Base-by-base conservation (phyloP, 2,329 filamentous ascomycete species). In the Chaetomium olivaceum region DNA sequence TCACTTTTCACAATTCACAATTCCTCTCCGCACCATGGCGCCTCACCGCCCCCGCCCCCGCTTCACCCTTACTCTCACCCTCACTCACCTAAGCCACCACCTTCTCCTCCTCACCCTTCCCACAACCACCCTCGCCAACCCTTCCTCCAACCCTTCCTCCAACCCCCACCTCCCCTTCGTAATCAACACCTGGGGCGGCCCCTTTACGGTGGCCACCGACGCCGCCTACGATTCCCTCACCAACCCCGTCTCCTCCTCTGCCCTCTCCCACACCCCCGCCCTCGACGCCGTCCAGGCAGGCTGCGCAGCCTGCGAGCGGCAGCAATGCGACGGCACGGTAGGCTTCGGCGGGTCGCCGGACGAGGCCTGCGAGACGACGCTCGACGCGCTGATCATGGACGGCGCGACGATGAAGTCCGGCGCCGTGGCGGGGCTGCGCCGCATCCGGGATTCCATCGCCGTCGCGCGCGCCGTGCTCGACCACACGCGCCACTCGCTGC, bases 331-430 rank as follows among this genome's bases (percentile, higher is more conserved):
- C 71, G 80, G 80, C 58, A 84, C 79, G 46, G 84, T 86, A 46
- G 84, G 84, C 60, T 85, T 76, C 69, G 83, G 83, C 62, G 83
- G 84, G 8, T 85, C 83, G 2, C 83, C 83, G 0, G 83, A 85
- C 67, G 84, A 86, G 72, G 73, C 75, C 36, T 86, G 84, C 75
- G 84, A 86, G 75, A 86, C 84, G 3, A 85, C 83, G 0, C 81
- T 86, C 16, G 84, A 86, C 73, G 83, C 84, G n/a, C 79, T 86
- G 77, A 80, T 86, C 73, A 85, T 86, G 80, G 83, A 86, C 71
- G 83, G 84, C 31, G 74, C 73, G 0, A 82, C 77, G n/a, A 78
- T 86, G 76, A 83, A 84, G 19, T 78, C 80, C 0, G 84, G 84
- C 51, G 82, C 83, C 5, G 83, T 86, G 5, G 84, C 82, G 0